Evolutionary conservation across 192 early-diverging fungal genomes (phyloP).

Genomic region (Gamsiella multidivaricata): DNA sequence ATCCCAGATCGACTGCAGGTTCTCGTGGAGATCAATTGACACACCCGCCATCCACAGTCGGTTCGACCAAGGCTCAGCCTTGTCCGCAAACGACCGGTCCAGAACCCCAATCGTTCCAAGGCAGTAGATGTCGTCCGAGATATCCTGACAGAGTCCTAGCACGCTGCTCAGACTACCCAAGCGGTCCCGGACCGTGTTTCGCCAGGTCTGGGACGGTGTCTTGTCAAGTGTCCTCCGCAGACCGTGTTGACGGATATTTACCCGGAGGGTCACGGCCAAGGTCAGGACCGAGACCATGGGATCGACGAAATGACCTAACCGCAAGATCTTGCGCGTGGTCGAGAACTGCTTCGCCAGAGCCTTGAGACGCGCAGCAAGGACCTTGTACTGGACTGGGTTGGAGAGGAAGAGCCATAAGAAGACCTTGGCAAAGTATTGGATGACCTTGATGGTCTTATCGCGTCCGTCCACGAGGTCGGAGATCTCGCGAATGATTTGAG

Average conservation of each 20-base stretch:
- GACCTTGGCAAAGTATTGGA: conserved; percentile 84
- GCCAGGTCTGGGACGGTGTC: conserved; percentile 7
- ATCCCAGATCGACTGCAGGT: conserved; percentile 52
- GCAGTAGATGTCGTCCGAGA: conserved; percentile 82
- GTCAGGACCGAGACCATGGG: conserved; percentile 68
- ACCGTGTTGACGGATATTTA: neutral
- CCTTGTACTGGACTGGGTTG: conserved; percentile 26
- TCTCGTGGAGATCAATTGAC: conserved; percentile 71
- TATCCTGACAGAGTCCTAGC: conserved; percentile 71
- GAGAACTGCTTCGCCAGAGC: conserved; percentile 77
- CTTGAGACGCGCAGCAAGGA: conserved; percentile 34
- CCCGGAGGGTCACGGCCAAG: conserved; percentile 14
- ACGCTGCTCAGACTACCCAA: conserved; percentile 57
- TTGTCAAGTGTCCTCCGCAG: conserved; percentile 11
- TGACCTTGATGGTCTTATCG: conserved; percentile 83
- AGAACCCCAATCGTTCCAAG: conserved; percentile 76
- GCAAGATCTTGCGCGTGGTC: conserved; percentile 77
- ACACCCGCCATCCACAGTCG: conserved; percentile 79
- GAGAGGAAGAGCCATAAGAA: conserved; percentile 62
- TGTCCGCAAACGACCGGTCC: conserved; percentile 59
- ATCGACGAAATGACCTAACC: conserved; percentile 76
- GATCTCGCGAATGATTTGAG: conserved; percentile 67
- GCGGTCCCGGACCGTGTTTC: conserved; percentile 16
- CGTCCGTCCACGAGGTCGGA: conserved; percentile 81
- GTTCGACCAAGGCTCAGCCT: conserved; percentile 69